Conservation (phyloP, 257 asterid genomes). For the Solanum chiquidenum region DNA sequence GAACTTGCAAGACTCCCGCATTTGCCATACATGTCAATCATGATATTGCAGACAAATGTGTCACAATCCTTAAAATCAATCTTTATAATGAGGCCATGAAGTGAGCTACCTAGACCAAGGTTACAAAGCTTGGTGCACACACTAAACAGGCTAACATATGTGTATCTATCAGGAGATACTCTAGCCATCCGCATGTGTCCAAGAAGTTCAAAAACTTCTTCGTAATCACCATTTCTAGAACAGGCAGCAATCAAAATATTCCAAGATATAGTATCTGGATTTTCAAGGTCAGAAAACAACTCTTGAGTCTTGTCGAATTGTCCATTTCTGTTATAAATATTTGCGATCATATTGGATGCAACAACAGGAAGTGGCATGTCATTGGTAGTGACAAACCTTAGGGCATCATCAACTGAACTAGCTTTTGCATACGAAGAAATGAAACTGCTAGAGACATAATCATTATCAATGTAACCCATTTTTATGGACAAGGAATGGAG, state of each 20-base stretch:
- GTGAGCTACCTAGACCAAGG: constrained; percentile 68
- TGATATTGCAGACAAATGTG: constrained; percentile 49
- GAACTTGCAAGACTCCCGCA: constrained; percentile 56
- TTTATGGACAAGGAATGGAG: constrained; percentile 56
- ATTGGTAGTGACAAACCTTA: constrained; percentile 22
- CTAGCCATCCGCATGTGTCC: constrained; percentile 47
- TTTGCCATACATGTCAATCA: constrained; percentile 86
- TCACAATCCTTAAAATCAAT: constrained; percentile 33
- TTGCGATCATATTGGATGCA: constrained; percentile 49
- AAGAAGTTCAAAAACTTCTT: constrained; percentile 63
- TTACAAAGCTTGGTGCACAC: constrained; percentile 49
- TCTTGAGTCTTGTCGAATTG: constrained; percentile 69
- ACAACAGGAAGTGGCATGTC: constrained; percentile 28
- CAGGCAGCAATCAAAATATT: constrained; percentile 79
- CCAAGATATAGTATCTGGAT: constrained; percentile 78
- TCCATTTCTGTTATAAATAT: constrained; percentile 51
- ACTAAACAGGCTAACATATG: constrained; percentile 67
- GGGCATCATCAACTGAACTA: constrained; percentile 41
- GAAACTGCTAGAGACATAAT: constrained; percentile 47
- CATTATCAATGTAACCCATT: constrained; percentile 52
- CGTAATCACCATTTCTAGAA: constrained; percentile 64
- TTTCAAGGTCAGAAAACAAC: constrained; percentile 48
- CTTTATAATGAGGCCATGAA: constrained; percentile 52
- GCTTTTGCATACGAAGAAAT: constrained; percentile 55
- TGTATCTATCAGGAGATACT: constrained; percentile 54